Evolutionary conservation across 495 filamentous ascomycete genomes (phyloP), one percentile per base, ranked within the genome.

Genomic region (Penicillium macrosclerotiorum): DNA sequence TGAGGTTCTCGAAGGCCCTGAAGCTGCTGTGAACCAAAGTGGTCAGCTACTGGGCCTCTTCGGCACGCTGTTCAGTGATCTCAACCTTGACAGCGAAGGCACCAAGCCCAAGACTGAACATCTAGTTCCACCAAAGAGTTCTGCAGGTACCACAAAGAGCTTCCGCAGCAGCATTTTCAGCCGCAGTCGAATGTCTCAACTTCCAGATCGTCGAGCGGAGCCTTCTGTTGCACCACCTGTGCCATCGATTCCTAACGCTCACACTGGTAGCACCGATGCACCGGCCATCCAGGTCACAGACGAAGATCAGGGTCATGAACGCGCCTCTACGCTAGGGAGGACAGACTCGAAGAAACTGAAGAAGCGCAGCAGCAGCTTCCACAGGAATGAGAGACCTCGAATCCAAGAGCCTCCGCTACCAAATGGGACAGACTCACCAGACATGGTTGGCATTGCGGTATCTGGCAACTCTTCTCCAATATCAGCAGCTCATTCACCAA

Each of bases 41-140:
- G 83, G 88, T 38, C 85, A 94, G 51, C 75, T 98, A 19, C 71
- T 97, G 19, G 77, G 79, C n/a, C 71, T 97, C 4, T 97, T 92
- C 53, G 75, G 78, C 8, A 74, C 83, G 46, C 67, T 96, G 7
- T 96, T 96, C 64, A 83, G 79, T 6, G 75, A 82, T 22, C 58
- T 73, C 14, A 61, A 68, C 12, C 57, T 69, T 35, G 68, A 71
- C 27, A 35, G 39, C 4, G 50, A 62, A 9, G 53, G 49, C 4
- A 52, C 32, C 8, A 52, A 23, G 12, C 32, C 50, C 22, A 56
- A 62, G 26, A 20, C 44, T 7, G 60, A 59, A 25, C 65, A 64
- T 29, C 53, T 71, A 36, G 71, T 77, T 19, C 82, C 84, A 5
- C 81, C 86, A 6, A 84, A 83, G 60, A 90, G 78, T 59, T 79